Conservation (phyloP, 2,329 filamentous ascomycete species). For the Sclerotinia nivalis region DNA sequence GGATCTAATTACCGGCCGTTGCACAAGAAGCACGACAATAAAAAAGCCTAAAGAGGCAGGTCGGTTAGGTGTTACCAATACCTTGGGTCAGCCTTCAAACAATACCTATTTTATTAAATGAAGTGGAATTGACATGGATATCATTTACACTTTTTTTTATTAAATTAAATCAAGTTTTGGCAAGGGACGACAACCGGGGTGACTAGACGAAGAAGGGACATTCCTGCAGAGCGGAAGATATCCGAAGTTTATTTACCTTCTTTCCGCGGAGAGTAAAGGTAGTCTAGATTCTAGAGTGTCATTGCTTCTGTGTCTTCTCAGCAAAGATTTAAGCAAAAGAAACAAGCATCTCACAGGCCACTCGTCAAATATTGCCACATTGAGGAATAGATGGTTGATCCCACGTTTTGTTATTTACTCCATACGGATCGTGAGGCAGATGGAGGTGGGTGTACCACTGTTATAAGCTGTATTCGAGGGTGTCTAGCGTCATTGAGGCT, state of each 20-base stretch:
- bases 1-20: slow-evolving; percentile 19
- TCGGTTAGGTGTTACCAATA: slow-evolving; percentile 21
- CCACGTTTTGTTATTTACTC: slow-evolving; percentile 22
- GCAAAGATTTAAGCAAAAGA: neutral
- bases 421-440: slow-evolving; percentile 11
- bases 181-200: neutral
- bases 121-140: neutral
- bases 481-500: slow-evolving; percentile 16
- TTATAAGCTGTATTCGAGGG: neutral
- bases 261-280: slow-evolving; percentile 1
- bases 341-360: slow-evolving; percentile 5
- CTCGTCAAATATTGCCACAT: slow-evolving; percentile 26
- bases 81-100: slow-evolving; percentile 18
- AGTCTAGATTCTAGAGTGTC: slow-evolving; percentile 14
- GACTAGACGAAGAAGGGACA: neutral
- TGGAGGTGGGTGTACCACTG: neutral
- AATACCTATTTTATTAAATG: neutral
- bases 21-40: neutral
- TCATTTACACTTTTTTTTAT: neutral
- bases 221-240: slow-evolving; percentile 7
- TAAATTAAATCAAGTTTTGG: neutral
- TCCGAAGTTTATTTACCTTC: neutral
- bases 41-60: slow-evolving; percentile 4
- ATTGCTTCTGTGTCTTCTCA: neutral
- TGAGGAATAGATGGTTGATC: slow-evolving; percentile 22